Percentiles rank a stretch among this genome's conserved stretches.
Evolutionary conservation across 1,284 basidiomycete species (phyloP).

Genomic region (Fomitopsis palustris): DNA sequence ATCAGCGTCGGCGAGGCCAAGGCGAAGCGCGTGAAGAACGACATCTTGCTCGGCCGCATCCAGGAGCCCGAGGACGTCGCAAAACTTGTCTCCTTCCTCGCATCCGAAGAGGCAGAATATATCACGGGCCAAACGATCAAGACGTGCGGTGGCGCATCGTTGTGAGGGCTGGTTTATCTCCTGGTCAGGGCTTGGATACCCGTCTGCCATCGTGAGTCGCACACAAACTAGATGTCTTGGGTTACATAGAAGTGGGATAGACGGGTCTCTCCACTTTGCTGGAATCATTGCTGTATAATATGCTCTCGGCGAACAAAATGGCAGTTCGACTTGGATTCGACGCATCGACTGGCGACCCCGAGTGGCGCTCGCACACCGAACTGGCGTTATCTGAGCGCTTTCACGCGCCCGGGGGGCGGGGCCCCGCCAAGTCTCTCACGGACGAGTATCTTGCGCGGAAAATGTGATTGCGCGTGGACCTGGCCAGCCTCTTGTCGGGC

Average conservation of each 20-base stretch:
- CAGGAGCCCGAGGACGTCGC: slow-evolving; percentile 39
- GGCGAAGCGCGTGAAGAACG: slow-evolving; percentile 28
- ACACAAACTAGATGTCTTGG: neutral
- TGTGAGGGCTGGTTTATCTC: slow-evolving; percentile 10
- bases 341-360: too few species aligned
- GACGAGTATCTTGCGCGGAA: neutral
- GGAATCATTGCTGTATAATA: neutral
- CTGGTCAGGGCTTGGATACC: neutral
- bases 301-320: neutral
- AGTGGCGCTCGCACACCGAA: too few species aligned
- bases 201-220: neutral
- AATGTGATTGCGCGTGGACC: neutral
- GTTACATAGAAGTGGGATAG: neutral
- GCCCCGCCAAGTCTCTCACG: neutral
- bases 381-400: neutral
- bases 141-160: slow-evolving; percentile 31
- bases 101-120: slow-evolving; percentile 35
- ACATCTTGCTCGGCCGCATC: slow-evolving; percentile 29
- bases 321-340: too few species aligned
- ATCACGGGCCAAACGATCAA: slow-evolving; percentile 39
- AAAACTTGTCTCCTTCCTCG: slow-evolving; percentile 41
- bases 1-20: slow-evolving; percentile 29
- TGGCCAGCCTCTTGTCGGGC: neutral
- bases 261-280: neutral
- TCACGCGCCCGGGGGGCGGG: neutral